Conservation (phyloP, 2,329 filamentous ascomycete species). For the Scedosporium aurantiacum region DNA sequence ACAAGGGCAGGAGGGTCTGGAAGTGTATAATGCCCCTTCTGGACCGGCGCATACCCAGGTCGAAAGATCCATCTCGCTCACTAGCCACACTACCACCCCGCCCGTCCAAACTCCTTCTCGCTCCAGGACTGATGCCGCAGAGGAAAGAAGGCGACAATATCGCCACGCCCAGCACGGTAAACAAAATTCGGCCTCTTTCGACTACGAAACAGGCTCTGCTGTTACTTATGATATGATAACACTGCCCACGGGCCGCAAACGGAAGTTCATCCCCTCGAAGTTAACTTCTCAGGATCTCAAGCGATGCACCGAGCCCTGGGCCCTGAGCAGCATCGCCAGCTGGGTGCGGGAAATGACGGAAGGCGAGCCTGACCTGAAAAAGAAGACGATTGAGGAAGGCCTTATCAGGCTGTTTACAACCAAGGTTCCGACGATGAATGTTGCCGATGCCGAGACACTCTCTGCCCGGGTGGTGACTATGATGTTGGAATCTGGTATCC, state of each 20-base stretch:
- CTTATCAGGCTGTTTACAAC: conserved; percentile 81
- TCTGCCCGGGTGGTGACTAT: conserved; percentile 65
- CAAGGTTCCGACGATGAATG: conserved; percentile 97
- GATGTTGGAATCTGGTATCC: conserved; percentile 68
- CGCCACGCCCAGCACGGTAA: conserved; percentile 40
- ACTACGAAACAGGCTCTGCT: conserved; percentile 44
- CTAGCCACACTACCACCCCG: conserved; percentile 71
- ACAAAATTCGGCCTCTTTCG: conserved; percentile 25
- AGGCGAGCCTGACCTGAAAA: conserved; percentile 77
- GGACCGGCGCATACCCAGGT: conserved; percentile 5
- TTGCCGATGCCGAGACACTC: conserved; percentile 85
- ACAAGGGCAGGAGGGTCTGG: not conserved
- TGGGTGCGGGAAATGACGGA: conserved; percentile 89
- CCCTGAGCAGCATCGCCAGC: conserved; percentile 70
- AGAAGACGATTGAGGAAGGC: conserved; percentile 76
- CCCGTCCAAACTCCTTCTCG: conserved; percentile 71
- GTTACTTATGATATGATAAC: conserved; percentile 74
- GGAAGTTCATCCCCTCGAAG: conserved; percentile 78
- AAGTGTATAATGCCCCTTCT: not conserved
- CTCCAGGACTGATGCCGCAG: conserved; percentile 88
- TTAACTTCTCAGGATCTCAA: conserved; percentile 70
- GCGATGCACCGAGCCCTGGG: conserved; percentile 84
- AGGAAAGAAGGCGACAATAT: conserved; percentile 46
- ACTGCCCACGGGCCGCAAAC: conserved; percentile 66
- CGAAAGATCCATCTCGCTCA: conserved; percentile 70